Evolutionary conservation across 2,329 filamentous ascomycete species (phyloP).

Genomic region (Fusarium acutatum): DNA sequence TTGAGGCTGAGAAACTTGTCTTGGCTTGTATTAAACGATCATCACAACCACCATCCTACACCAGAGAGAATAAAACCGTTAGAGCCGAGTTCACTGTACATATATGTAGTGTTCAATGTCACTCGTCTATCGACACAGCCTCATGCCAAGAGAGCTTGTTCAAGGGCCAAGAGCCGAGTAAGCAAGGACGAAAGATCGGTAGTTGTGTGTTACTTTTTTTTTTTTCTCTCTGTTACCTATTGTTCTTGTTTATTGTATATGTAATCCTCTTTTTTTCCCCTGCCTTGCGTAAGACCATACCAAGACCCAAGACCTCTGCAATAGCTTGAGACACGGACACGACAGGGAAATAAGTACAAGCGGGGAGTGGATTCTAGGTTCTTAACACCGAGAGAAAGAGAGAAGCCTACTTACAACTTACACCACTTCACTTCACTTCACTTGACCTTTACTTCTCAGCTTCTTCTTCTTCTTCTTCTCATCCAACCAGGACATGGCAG

Average conservation of each 20-base stretch:
- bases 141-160: conserved; percentile 24
- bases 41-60: neutral
- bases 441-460: neutral
- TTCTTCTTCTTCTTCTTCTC: neutral
- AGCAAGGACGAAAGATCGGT: neutral
- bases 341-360: conserved; percentile 12
- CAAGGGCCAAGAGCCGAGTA: conserved; percentile 1
- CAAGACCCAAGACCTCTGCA: neutral
- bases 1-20: conserved; percentile 26
- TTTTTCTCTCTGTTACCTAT: neutral
- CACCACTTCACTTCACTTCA: neutral
- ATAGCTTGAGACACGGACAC: conserved; percentile 19
- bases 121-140: conserved; percentile 25
- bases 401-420: neutral
- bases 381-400: neutral
- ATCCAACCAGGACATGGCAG: conserved; percentile 1
- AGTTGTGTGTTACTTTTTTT: neutral
- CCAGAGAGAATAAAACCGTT: neutral
- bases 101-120: neutral
- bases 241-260: neutral
- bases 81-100: neutral
- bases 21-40: neutral
- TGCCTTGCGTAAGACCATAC: conserved; percentile 6
- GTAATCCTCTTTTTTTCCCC: neutral
- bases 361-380: conserved; percentile 1